These are phyloP conservation scores for Lathyrus aphaca DNA, from an alignment of 306 rosid genomes.

Conservation along the genomic window DNA sequence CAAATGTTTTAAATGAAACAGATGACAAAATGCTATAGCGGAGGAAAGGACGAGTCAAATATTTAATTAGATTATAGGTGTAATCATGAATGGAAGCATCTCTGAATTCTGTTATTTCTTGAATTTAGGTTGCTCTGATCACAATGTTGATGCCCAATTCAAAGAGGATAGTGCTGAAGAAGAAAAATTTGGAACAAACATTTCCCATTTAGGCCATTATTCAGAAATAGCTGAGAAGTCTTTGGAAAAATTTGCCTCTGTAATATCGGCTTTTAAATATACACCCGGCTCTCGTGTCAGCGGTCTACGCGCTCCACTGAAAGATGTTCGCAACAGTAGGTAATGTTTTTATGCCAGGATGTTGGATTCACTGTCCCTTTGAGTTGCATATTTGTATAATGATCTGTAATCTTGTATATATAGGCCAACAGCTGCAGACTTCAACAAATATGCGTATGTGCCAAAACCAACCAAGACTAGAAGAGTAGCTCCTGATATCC, in stretches of 20 bases:
- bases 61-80: neutral
- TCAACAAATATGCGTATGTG: slow-evolving; percentile 56
- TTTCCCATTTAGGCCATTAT: slow-evolving; percentile 75
- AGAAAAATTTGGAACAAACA: slow-evolving; percentile 72
- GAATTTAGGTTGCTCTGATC: slow-evolving; percentile 47
- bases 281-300: slow-evolving; percentile 89
- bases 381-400: slow-evolving; percentile 30
- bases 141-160: slow-evolving; percentile 35
- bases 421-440: slow-evolving; percentile 53
- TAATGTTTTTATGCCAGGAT: slow-evolving; percentile 37
- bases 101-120: slow-evolving; percentile 30
- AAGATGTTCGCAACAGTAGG: slow-evolving; percentile 68
- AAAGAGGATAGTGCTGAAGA: slow-evolving; percentile 38
- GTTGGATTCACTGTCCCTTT: slow-evolving; percentile 35
- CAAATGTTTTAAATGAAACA: slow-evolving; percentile 1
- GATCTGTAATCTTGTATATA: slow-evolving; percentile 29
- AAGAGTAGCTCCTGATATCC: slow-evolving; percentile 48
- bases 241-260: slow-evolving; percentile 75
- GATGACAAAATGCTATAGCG: slow-evolving; percentile 11
- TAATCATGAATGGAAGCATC: slow-evolving; percentile 26
- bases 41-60: slow-evolving; percentile 15
- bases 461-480: slow-evolving; percentile 55
- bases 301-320: slow-evolving; percentile 89
- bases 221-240: slow-evolving; percentile 86
- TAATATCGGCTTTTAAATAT: slow-evolving; percentile 65